These are phyloP conservation scores for Neofusicoccum umdonicola DNA, from an alignment of 2,329 filamentous ascomycete species.

Conservation along the genomic window DNA sequence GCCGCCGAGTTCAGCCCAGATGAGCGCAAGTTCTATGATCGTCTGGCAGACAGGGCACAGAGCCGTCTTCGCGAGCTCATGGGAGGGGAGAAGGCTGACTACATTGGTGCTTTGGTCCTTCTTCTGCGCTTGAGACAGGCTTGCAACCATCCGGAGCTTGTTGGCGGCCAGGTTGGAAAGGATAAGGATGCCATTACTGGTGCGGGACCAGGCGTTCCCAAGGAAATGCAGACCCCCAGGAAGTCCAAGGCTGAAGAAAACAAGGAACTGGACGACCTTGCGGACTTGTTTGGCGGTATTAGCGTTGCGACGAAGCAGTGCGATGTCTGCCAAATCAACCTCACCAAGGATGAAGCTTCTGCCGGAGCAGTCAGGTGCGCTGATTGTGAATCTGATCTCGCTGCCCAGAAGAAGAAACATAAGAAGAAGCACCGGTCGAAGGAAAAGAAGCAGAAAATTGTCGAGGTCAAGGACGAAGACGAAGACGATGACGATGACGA, in stretches of 20 bases:
- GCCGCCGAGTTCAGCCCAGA: conserved; percentile 73
- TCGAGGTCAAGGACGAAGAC: conserved; percentile 27
- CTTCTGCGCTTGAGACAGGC: conserved; percentile 88
- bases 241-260: conserved; percentile 51
- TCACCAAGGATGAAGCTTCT: conserved; percentile 57
- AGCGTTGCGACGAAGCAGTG: conserved; percentile 76
- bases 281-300: conserved; percentile 81
- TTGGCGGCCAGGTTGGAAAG: conserved; percentile 79
- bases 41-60: conserved; percentile 80
- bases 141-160: conserved; percentile 89
- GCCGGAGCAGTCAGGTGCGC: conserved; percentile 61
- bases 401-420: conserved; percentile 48
- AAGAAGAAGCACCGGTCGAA: conserved; percentile 46
- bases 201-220: conserved; percentile 25
- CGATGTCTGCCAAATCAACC: conserved; percentile 73
- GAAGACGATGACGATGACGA: conserved; percentile 24
- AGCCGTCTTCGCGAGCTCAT: conserved; percentile 87
- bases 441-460: conserved; percentile 37
- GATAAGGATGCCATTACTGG: conserved; percentile 79
- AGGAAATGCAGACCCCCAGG: conserved; percentile 32
- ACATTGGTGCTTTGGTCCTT: conserved; percentile 89
- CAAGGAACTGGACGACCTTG: conserved; percentile 75
- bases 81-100: conserved; percentile 74
- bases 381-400: conserved; percentile 73
- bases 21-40: conserved; percentile 82